These are phyloP conservation scores for Grifola frondosa DNA, from an alignment of 1,284 basidiomycete genomes.

Conservation along the genomic window DNA sequence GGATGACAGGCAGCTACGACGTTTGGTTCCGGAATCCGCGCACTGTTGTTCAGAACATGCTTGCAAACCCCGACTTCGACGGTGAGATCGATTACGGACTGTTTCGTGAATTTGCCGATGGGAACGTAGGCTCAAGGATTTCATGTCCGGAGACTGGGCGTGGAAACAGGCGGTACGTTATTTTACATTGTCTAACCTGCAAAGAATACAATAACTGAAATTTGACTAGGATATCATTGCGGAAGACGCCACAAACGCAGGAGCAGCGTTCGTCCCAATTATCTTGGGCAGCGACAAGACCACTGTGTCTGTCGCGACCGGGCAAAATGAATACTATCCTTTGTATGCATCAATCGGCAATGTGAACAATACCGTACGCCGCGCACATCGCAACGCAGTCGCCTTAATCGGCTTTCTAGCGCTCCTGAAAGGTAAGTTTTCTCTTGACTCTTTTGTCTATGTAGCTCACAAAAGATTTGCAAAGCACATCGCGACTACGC, in stretches of 20 bases:
- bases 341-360: conserved; percentile 19
- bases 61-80: conserved; percentile 26
- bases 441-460: background rate
- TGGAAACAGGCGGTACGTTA: conserved; percentile 23
- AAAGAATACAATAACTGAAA: no score
- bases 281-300: conserved; percentile 20
- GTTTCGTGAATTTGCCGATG: conserved; percentile 8
- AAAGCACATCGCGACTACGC: background rate
- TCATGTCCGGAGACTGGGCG: conserved; percentile 21
- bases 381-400: conserved; percentile 19
- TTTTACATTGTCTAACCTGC: no score
- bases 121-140: conserved; percentile 7
- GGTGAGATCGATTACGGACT: conserved; percentile 23
- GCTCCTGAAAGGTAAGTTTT: conserved; percentile 11
- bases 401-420: conserved; percentile 14
- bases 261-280: conserved; percentile 16
- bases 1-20: conserved; percentile 20
- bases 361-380: conserved; percentile 14
- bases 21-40: conserved; percentile 22
- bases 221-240: conserved; percentile 11
- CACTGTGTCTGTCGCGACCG: conserved; percentile 19
- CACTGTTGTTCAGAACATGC: conserved; percentile 18
- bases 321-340: conserved; percentile 19
- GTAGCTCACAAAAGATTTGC: background rate
- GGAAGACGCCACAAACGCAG: conserved; percentile 10